These are phyloP conservation scores for Didymella pomorum DNA, from an alignment of 2,329 filamentous ascomycete genomes.

Conservation along the genomic window DNA sequence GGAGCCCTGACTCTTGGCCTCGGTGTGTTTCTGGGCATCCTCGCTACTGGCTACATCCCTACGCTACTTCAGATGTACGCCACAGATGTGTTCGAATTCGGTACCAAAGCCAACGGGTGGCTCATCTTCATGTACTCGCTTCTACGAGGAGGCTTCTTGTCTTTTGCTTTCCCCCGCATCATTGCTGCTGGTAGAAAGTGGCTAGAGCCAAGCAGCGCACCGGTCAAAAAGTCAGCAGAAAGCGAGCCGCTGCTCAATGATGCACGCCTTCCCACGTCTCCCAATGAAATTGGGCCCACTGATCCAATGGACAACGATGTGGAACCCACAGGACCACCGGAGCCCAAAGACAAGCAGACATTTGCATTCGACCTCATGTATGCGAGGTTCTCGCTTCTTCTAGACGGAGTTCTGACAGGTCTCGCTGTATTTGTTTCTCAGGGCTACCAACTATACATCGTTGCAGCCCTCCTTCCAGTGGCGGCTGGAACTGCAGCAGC, in stretches of 20 bases:
- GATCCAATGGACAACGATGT: constrained; percentile 60
- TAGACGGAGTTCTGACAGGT: constrained; percentile 71
- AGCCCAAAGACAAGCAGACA: constrained; percentile 54
- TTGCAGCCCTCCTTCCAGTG: constrained; percentile 70
- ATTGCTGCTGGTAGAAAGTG: constrained; percentile 54
- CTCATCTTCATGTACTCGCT: constrained; percentile 57
- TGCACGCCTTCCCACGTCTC: constrained; percentile 29
- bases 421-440: constrained; percentile 68
- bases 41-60: constrained; percentile 73
- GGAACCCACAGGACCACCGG: constrained; percentile 56
- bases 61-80: constrained; percentile 62
- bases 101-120: constrained; percentile 55
- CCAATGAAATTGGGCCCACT: constrained; percentile 49
- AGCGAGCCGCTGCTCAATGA: constrained; percentile 30
- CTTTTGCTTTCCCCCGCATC: constrained; percentile 55
- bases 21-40: constrained; percentile 72
- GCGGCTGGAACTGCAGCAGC: constrained; percentile 74
- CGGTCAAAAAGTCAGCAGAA: constrained; percentile 16
- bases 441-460: constrained; percentile 74
- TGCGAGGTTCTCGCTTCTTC: constrained; percentile 69
- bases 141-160: constrained; percentile 55
- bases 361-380: constrained; percentile 73
- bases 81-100: constrained; percentile 56
- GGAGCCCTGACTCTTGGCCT: constrained; percentile 70
- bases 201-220: constrained; percentile 44